Evolutionary conservation across 495 filamentous ascomycete species (phyloP).

Genomic region (Geopyxis carbonaria): DNA sequence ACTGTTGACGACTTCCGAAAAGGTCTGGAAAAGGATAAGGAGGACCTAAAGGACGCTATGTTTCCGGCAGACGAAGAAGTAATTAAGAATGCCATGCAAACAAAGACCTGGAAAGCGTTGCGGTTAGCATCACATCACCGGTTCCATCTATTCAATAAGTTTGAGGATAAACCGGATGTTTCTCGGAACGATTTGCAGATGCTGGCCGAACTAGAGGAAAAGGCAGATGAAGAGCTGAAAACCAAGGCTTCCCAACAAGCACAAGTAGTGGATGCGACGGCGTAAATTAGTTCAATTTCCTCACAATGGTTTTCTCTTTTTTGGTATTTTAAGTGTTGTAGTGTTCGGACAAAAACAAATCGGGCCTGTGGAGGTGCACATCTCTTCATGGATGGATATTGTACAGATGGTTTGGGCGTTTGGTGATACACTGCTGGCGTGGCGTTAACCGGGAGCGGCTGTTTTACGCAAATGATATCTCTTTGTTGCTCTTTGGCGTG

Average conservation of each 20-base stretch:
- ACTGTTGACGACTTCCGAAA: constrained; percentile 34
- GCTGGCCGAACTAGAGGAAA: constrained; percentile 22
- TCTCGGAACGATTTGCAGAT: constrained; percentile 24
- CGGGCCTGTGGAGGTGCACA: too few species aligned
- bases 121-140: constrained; percentile 56
- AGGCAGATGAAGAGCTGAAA: constrained; percentile 18
- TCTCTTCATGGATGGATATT: too few species aligned
- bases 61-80: constrained; percentile 50
- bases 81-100: constrained; percentile 51
- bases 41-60: constrained; percentile 63
- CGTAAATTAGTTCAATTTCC: too few species aligned
- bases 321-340: too few species aligned
- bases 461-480: too few species aligned
- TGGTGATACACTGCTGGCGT: too few species aligned
- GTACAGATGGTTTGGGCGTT: too few species aligned
- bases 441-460: too few species aligned
- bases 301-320: too few species aligned
- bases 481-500: too few species aligned
- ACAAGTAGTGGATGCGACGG: background rate
- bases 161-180: constrained; percentile 41
- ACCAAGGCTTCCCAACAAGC: constrained; percentile 14
- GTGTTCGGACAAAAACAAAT: too few species aligned
- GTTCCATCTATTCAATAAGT: constrained; percentile 63
- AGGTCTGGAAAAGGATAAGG: constrained; percentile 30
- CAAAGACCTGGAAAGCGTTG: constrained; percentile 76